Evolutionary conservation across 768 basidiomycete species (phyloP).

Genomic region (Leccinellum luteum): DNA sequence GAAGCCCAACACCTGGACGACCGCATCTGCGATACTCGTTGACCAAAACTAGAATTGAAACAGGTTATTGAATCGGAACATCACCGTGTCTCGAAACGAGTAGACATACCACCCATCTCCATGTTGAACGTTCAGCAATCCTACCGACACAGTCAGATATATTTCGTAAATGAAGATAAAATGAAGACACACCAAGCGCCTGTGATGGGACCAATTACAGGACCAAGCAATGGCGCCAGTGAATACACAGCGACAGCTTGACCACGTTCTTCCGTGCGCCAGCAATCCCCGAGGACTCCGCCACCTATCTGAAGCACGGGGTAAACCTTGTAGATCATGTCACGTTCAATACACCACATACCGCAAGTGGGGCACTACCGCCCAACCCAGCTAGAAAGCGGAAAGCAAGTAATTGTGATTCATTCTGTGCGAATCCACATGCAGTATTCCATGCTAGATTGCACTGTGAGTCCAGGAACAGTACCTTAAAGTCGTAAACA

Average conservation of each 20-base stretch:
- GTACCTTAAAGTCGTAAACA: neutral
- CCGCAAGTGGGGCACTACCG: slow-evolving; percentile 65
- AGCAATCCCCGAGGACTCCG: slow-evolving; percentile 63
- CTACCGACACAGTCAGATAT: slow-evolving; percentile 17
- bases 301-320: slow-evolving; percentile 49
- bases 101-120: slow-evolving; percentile 66
- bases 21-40: slow-evolving; percentile 54
- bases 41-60: slow-evolving; percentile 54
- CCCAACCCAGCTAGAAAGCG: slow-evolving; percentile 70
- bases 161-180: neutral
- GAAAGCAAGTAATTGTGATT: slow-evolving; percentile 60
- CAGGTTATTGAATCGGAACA: neutral
- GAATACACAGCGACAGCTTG: slow-evolving; percentile 63
- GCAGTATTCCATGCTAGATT: slow-evolving; percentile 56
- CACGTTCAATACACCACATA: slow-evolving; percentile 12
- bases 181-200: slow-evolving; percentile 49
- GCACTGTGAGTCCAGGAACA: neutral
- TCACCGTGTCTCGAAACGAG: neutral
- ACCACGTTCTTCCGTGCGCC: slow-evolving; percentile 60
- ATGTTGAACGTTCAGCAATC: slow-evolving; percentile 60
- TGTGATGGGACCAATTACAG: slow-evolving; percentile 59
- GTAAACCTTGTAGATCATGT: neutral
- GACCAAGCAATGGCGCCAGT: slow-evolving; percentile 62
- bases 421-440: slow-evolving; percentile 62
- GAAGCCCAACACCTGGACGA: slow-evolving; percentile 54